Conservation (phyloP, 352 stramenopile genomes). For the Pythium graminicola region DNA sequence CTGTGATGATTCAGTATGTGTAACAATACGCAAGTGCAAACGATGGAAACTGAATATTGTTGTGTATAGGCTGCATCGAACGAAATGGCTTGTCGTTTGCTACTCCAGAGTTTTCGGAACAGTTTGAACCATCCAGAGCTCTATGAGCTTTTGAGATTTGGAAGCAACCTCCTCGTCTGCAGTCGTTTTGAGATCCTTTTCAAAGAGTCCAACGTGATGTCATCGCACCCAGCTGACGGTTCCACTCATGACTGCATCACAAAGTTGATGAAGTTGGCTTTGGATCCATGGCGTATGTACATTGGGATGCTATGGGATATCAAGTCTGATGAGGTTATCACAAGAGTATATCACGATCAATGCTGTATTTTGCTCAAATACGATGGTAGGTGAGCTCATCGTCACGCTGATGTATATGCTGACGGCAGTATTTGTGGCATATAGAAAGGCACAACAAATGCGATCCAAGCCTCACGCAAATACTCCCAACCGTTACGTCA, state of each 20-base stretch:
- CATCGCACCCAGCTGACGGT: too few relatives aligned
- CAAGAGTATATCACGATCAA: neutral
- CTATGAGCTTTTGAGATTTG: slow-evolving; percentile 5
- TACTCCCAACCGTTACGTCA: neutral
- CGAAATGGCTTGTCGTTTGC: neutral
- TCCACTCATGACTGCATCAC: too few relatives aligned
- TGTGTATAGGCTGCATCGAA: neutral
- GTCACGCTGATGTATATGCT: neutral
- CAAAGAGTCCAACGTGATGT: too few relatives aligned
- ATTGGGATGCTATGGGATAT: slow-evolving; percentile 10
- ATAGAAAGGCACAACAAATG: neutral
- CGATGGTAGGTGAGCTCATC: neutral
- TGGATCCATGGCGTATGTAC: slow-evolving; percentile 1
- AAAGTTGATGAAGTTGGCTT: neutral
- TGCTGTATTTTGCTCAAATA: slow-evolving; percentile 7
- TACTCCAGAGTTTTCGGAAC: slow-evolving; percentile 1
- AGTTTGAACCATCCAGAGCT: neutral
- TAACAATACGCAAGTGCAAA: too few relatives aligned
- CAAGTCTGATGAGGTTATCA: neutral
- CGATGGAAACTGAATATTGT: neutral
- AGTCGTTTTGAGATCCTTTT: neutral
- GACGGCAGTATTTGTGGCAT: neutral
- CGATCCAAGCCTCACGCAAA: neutral
- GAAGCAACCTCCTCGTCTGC: slow-evolving; percentile 10
- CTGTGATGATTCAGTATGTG: slow-evolving; percentile 3